phyloP scores from a whole-genome alignment of 2,329 filamentous ascomycete species.

The Hortaea werneckii region DNA sequence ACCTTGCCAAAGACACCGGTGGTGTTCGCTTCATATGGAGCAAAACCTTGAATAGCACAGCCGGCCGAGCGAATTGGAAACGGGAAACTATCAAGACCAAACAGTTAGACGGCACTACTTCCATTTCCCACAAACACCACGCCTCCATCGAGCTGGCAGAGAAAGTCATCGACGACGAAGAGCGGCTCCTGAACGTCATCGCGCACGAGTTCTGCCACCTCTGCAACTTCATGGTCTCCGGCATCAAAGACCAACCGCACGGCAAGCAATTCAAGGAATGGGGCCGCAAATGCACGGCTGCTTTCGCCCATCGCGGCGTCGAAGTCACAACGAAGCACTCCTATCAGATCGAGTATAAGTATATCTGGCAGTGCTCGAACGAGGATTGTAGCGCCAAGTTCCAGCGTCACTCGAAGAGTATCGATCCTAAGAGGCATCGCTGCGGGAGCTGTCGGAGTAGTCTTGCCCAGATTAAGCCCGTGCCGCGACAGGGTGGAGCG shows the following conservation, averaged over 20 bases:
- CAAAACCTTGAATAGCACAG: slow-evolving; percentile 69
- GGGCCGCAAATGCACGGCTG: slow-evolving; percentile 47
- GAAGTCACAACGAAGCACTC: slow-evolving; percentile 80
- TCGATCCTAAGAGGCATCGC: slow-evolving; percentile 59
- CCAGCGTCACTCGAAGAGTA: slow-evolving; percentile 76
- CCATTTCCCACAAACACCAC: slow-evolving; percentile 32
- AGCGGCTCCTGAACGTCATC: slow-evolving; percentile 77
- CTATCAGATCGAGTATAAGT: slow-evolving; percentile 88
- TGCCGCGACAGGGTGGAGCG: slow-evolving; percentile 42
- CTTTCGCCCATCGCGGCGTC: slow-evolving; percentile 53
- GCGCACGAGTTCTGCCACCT: slow-evolving; percentile 96
- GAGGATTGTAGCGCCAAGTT: slow-evolving; percentile 57
- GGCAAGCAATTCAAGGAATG: slow-evolving; percentile 76
- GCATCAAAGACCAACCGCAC: slow-evolving; percentile 66
- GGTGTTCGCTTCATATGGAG: slow-evolving; percentile 65
- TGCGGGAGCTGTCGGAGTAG: slow-evolving; percentile 65
- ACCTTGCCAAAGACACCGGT: slow-evolving; percentile 53
- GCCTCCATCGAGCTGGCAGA: slow-evolving; percentile 80
- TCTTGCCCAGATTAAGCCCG: slow-evolving; percentile 70
- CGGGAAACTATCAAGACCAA: slow-evolving; percentile 32
- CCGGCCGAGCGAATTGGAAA: slow-evolving; percentile 49
- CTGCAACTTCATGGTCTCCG: slow-evolving; percentile 78
- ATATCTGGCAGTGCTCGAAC: slow-evolving; percentile 64
- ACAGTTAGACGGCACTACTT: slow-evolving; percentile 12
- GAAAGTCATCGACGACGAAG: slow-evolving; percentile 71